Base-by-base conservation (phyloP, 257 asterid genomes). In the Paulownia fortunei region DNA sequence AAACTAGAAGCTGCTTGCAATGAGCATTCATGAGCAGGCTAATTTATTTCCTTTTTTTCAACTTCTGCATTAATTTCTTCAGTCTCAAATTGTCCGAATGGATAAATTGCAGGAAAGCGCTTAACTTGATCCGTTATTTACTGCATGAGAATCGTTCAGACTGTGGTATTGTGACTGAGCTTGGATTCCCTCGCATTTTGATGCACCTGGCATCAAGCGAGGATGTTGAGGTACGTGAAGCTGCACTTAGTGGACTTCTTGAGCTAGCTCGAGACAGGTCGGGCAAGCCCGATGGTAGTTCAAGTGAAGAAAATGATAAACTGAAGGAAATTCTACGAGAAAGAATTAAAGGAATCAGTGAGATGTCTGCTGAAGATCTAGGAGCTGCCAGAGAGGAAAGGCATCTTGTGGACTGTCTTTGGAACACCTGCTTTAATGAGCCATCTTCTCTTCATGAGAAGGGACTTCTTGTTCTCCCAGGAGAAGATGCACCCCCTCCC, bases 401-500 rank as follows among this genome's bases (percentile, higher is more conserved):
- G 76, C 92, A 82, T 24, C 96, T 96, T 5, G 92, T 92, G 19
- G 99, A 93, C 59, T 78, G 97, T 3, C 94, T 96, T 23, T 96
- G 99, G 98, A 87, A 73, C 47, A 81, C 84, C 16, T 83, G 83
- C 37, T 88, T 82, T 21, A 81, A 84, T 4, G 98, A 89, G 56
- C 95, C 97, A 7, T 90, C 96, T 51, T 79, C 99, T 30, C 97
- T 96, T 67, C 85, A 83, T 8, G 92, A 87, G 76, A 86, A 86
- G 41, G 99, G 98, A 16, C 90, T 92, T 44, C 88, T 93, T 46
- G 79, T 81, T 74, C 88, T 89, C 72, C 93, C 91, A 0, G 99
- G 97, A 3, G 99, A 95, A 62, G 97, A 96, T 77, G 94, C 77
- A 24, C 94, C 84, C 7, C 94, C 97, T 0, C 99, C 98, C 0